A percentile compares a stretch with the other conserved stretches of the same genome.
phyloP scores from a whole-genome alignment of 495 filamentous ascomycete genomes.

The Xeromyces bisporus region DNA sequence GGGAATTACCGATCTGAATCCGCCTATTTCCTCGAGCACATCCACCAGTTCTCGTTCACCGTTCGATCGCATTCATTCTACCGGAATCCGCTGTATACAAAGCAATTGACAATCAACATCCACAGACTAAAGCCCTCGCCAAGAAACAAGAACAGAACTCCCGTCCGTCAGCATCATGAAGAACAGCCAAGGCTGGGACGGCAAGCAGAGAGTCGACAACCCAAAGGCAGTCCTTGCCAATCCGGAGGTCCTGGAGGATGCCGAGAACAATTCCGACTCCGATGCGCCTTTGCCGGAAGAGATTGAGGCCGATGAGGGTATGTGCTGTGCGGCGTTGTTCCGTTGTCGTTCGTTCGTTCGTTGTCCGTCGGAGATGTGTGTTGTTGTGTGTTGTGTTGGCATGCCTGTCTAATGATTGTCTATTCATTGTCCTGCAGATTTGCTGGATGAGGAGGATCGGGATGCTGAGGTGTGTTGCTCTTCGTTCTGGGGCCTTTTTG shows the following conservation, averaged over 20 bases:
- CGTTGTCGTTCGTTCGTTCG: not conserved
- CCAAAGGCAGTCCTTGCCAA: constrained; percentile 46
- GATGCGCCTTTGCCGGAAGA: constrained; percentile 59
- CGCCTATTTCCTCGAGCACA: too few species aligned
- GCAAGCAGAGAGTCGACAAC: constrained; percentile 67
- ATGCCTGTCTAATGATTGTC: not conserved
- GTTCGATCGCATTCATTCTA: too few species aligned
- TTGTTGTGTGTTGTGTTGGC: not conserved
- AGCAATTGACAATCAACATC: too few species aligned
- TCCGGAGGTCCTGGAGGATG: constrained; percentile 62
- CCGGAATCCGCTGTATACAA: too few species aligned
- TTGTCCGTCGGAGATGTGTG: constrained; percentile 1
- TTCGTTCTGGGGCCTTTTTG: constrained; percentile 1
- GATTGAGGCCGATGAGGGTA: constrained; percentile 71
- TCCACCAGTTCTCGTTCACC: too few species aligned
- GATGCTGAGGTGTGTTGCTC: constrained; percentile 34
- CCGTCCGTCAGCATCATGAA: constrained; percentile 29
- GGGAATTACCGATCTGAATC: too few species aligned
- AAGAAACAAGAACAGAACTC: too few species aligned
- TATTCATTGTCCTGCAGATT: constrained; percentile 26
- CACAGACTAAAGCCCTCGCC: too few species aligned
- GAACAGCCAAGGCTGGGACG: constrained; percentile 80
- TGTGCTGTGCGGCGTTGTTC: constrained; percentile 3
- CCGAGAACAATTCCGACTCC: constrained; percentile 74
- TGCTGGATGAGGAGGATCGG: constrained; percentile 45